Percentiles rank a stretch among this genome's conserved stretches.
These are phyloP conservation scores for Breynia disticha DNA, from an alignment of 441 rosid species.

Conservation along the genomic window DNA sequence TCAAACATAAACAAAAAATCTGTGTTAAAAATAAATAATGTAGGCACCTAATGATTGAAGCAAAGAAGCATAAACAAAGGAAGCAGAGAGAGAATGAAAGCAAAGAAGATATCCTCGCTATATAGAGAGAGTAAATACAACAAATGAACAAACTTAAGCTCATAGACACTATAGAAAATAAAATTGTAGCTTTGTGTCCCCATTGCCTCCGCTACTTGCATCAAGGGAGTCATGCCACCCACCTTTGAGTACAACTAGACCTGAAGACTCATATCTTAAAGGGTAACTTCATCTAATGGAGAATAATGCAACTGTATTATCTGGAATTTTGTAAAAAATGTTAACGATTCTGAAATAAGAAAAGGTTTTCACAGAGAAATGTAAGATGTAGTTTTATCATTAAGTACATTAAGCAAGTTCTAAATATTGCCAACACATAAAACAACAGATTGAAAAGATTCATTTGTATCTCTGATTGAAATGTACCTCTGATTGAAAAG, in stretches of 20 bases:
- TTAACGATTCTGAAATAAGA: not conserved
- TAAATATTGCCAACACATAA: constrained; percentile 69
- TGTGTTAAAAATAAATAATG: too few relatives aligned
- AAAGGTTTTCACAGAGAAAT: constrained; percentile 1
- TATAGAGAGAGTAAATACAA: not conserved
- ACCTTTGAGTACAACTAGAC: constrained; percentile 90
- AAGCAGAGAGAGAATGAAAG: constrained; percentile 10
- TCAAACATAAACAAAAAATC: too few relatives aligned
- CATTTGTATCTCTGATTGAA: constrained; percentile 93
- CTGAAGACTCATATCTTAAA: constrained; percentile 79
- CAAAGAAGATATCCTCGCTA: too few relatives aligned
- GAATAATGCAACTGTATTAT: constrained; percentile 60
- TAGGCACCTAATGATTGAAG: too few relatives aligned
- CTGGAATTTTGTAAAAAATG: constrained; percentile 28
- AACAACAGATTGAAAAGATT: constrained; percentile 72
- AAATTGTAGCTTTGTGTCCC: constrained; percentile 64
- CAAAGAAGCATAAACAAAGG: too few relatives aligned
- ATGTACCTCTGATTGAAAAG: constrained; percentile 9
- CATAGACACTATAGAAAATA: constrained; percentile 11
- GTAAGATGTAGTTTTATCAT: constrained; percentile 5
- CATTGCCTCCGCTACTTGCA: constrained; percentile 99
- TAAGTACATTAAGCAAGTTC: constrained; percentile 77
- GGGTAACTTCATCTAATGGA: constrained; percentile 60
- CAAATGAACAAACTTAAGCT: constrained; percentile 1
- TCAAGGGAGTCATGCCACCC: constrained; percentile 94